phyloP scores from a whole-genome alignment of 805 yeast genomes.

The Nakazawaea peltata region DNA sequence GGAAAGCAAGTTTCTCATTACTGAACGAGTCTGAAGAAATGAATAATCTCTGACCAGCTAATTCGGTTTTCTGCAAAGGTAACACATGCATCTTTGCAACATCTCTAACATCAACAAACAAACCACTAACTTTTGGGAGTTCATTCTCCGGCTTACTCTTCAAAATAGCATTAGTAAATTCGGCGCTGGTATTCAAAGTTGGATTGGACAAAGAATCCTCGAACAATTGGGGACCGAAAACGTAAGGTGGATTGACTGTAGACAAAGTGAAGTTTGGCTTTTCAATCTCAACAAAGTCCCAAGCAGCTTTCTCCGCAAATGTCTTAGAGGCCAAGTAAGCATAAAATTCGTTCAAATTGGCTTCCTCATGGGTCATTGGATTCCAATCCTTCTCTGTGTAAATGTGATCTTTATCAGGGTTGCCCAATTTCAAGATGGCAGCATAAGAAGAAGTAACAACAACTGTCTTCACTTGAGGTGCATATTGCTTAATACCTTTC shows the following conservation, averaged over 20 bases:
- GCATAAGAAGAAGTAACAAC: constrained; percentile 51
- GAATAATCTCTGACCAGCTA: constrained; percentile 26
- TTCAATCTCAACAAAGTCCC: constrained; percentile 39
- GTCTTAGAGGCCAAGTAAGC: constrained; percentile 40
- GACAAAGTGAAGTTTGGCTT: constrained; percentile 29
- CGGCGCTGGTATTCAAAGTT: constrained; percentile 30
- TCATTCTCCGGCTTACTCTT: constrained; percentile 14
- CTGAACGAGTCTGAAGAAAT: constrained; percentile 16
- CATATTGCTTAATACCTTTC: constrained; percentile 31
- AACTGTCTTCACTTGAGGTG: constrained; percentile 37
- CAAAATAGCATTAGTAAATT: constrained; percentile 19
- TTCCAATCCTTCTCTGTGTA: constrained; percentile 32
- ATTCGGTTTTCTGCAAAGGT: constrained; percentile 31
- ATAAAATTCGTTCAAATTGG: constrained; percentile 13
- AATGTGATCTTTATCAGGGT: constrained; percentile 10
- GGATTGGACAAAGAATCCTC: constrained; percentile 23
- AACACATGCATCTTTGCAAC: constrained; percentile 36
- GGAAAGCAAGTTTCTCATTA: constrained; percentile 20
- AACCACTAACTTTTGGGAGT: constrained; percentile 13
- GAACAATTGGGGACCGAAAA: constrained; percentile 46
- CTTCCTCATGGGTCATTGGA: constrained; percentile 25
- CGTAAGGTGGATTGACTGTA: constrained; percentile 34
- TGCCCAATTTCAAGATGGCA: constrained; percentile 27
- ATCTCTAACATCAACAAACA: constrained; percentile 34
- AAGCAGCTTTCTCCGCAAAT: constrained; percentile 49